Base-by-base conservation (phyloP, 2,329 filamentous ascomycete genomes). In the Didymella exigua region DNA sequence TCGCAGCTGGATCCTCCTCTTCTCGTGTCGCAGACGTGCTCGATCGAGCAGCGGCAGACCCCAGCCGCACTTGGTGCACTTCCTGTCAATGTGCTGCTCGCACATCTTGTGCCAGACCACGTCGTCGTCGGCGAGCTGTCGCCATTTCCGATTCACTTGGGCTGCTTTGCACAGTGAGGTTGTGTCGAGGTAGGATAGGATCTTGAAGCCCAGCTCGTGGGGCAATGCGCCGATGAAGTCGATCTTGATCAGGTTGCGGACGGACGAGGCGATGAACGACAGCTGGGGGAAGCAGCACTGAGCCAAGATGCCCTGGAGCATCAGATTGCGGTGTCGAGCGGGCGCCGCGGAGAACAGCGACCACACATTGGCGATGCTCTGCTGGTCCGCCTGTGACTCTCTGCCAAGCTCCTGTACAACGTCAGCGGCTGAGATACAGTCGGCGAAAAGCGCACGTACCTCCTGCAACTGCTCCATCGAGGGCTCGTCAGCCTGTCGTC, bases 41-140 rank as follows among this genome's bases (percentile, higher is more conserved):
- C 91, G 85, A 70, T 99, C 95, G 45, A 99, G 79, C 52, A 96
- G 78, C 14, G 95, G 95, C 56, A 99, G 77, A 2, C 95, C 95
- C 91, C 93, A 98, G 21, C 95, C 93, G 71, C 95, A 99, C 72
- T 95, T 96, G 56, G 87, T 93, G 75, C 93, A 97, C 72, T 96
- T 96, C 57, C 91, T 83, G 72, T 96, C 91, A 65, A 97, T 96
- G 74, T 96, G 93, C 72, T 98, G 93, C 75, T 96, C 92, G 72
- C 95, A 99, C 93, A 98, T 97, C 61, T 89, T 89, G 71, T 97
- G 90, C 95, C 95, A 99, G 4, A 99, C 93, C 8, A 96, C 89
- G 74, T 99, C 93, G 70, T 97, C 93, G 67, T 98, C 95, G n/a
- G 95, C 93, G 34, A 99, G 79, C 53, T 85, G 85, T 59, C 91